These are phyloP conservation scores for Gautieria morchelliformis DNA, from an alignment of 768 basidiomycete genomes.

Conservation along the genomic window DNA sequence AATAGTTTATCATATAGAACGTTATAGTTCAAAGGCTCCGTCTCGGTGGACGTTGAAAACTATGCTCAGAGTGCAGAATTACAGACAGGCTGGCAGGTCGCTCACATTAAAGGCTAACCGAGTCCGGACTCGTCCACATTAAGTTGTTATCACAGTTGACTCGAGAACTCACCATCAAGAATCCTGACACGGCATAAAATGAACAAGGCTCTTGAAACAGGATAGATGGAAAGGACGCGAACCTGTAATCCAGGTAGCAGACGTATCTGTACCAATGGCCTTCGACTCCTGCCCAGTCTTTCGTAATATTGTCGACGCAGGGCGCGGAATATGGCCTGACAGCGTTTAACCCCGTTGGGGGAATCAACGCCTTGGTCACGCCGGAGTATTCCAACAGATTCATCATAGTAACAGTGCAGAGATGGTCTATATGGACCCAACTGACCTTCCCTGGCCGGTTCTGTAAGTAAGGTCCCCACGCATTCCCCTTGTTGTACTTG, in stretches of 20 bases:
- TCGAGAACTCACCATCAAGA: slow-evolving; percentile 30
- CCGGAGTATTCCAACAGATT: slow-evolving; percentile 38
- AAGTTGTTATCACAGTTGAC: not conserved
- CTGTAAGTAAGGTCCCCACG: slow-evolving; percentile 49
- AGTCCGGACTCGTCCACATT: slow-evolving; percentile 4
- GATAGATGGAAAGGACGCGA: slow-evolving; percentile 3
- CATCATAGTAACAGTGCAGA: slow-evolving; percentile 42
- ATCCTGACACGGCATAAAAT: slow-evolving; percentile 21
- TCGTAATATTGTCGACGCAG: slow-evolving; percentile 21
- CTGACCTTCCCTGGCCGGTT: slow-evolving; percentile 31
- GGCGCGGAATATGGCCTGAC: slow-evolving; percentile 48
- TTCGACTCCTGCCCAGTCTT: slow-evolving; percentile 69
- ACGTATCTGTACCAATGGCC: slow-evolving; percentile 69
- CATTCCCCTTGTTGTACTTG: slow-evolving; percentile 40
- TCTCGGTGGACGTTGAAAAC: slow-evolving; percentile 12
- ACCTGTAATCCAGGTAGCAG: slow-evolving; percentile 76
- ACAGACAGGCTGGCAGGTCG: not conserved
- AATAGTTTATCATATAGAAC: slow-evolving; percentile 51
- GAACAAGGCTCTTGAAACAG: not conserved
- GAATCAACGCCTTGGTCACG: slow-evolving; percentile 28
- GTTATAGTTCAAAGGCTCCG: slow-evolving; percentile 29
- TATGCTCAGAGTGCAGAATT: not conserved
- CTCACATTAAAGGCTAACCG: slow-evolving; percentile 23
- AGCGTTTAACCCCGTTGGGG: slow-evolving; percentile 42
- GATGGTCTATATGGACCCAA: slow-evolving; percentile 56